Percentiles rank a stretch among this genome's conserved stretches.
These are phyloP conservation scores for Populus hybrid DNA, from an alignment of 441 rosid genomes.

Conservation along the genomic window DNA sequence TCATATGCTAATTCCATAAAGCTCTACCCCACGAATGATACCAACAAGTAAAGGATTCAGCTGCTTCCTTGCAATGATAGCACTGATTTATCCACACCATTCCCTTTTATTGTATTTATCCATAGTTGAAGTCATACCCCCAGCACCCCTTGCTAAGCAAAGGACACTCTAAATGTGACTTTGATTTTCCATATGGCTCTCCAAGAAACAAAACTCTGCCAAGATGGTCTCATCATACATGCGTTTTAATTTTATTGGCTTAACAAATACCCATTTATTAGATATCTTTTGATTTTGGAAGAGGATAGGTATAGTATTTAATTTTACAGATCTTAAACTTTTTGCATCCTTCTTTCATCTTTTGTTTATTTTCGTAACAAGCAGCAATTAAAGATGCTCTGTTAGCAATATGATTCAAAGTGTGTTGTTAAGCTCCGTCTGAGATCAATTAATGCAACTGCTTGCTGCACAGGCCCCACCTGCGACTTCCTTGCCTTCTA, in stretches of 20 bases:
- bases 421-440: not conserved
- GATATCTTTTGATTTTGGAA: not conserved
- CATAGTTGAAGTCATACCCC: not conserved
- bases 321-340: not conserved
- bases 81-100: not conserved
- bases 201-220: not conserved
- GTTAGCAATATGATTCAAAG: not conserved
- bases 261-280: not conserved
- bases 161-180: not conserved
- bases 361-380: not conserved
- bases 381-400: not conserved
- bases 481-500: conserved; percentile 2
- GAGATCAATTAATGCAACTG: not conserved
- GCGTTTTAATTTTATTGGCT: not conserved
- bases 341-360: not conserved
- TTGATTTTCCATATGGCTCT: not conserved
- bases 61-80: not conserved
- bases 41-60: not conserved
- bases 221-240: not conserved
- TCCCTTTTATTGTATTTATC: not conserved
- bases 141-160: not conserved
- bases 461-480: conserved; percentile 11
- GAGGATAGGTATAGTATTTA: not conserved
- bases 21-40: not conserved
- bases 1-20: not conserved